Percentiles rank a stretch among this genome's conserved stretches.
Evolutionary conservation across 306 rosid genomes (phyloP).

Genomic region (Prunus armeniaca): DNA sequence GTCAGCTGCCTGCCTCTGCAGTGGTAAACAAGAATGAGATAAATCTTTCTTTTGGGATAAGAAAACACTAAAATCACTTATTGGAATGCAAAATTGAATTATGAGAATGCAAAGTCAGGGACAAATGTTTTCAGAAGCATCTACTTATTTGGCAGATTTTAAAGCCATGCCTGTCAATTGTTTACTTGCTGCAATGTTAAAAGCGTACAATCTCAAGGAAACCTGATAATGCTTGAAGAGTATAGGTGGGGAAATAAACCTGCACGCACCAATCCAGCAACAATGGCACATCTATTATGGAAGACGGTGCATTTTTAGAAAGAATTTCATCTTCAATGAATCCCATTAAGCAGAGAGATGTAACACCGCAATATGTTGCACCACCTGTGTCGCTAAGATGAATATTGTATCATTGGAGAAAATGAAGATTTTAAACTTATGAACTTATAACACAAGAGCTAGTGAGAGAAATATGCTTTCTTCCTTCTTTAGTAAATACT

Average conservation of each 20-base stretch:
- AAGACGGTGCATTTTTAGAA: constrained; percentile 38
- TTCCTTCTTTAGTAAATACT: background rate
- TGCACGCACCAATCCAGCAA: constrained; percentile 86
- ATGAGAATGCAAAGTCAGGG: constrained; percentile 12
- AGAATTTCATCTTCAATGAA: constrained; percentile 68
- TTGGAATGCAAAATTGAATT: background rate
- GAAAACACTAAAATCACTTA: background rate
- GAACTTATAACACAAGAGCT: background rate
- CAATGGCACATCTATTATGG: constrained; percentile 61
- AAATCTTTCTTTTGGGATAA: background rate
- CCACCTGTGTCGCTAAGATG: constrained; percentile 83
- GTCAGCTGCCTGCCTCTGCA: constrained; percentile 73
- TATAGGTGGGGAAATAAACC: constrained; percentile 39
- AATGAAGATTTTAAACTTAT: constrained; percentile 11
- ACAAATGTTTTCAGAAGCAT: constrained; percentile 19
- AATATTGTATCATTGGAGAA: constrained; percentile 37
- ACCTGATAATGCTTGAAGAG: background rate
- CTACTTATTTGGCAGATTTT: background rate
- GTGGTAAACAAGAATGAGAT: constrained; percentile 19
- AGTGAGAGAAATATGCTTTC: background rate
- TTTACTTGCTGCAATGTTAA: constrained; percentile 7
- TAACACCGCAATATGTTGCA: constrained; percentile 82
- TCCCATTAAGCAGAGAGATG: constrained; percentile 89
- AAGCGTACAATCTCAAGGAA: constrained; percentile 5
- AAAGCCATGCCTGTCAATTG: background rate